These are phyloP conservation scores for Acanthamoeba sp. DNA, from an alignment of 208 protist genomes.

Conservation along the genomic window DNA sequence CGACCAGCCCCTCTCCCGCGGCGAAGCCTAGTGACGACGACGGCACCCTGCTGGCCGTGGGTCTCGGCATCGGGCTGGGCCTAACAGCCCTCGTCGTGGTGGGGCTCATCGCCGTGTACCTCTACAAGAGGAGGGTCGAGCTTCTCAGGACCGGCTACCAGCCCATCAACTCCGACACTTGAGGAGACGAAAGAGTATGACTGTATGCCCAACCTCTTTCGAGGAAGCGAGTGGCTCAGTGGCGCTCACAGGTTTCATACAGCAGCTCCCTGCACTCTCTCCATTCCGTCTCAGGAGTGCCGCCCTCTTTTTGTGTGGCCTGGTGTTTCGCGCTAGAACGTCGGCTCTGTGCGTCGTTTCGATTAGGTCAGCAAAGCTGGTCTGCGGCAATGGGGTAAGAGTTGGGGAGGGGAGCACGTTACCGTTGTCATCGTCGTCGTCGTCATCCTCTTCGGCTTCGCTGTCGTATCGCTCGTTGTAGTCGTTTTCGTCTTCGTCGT, in stretches of 20 bases:
- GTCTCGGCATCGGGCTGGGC: background rate
- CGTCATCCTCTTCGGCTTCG: conserved; percentile 8
- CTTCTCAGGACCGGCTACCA: background rate
- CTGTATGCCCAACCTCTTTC: no score
- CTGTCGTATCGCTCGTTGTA: conserved; percentile 58
- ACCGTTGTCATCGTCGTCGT: conserved; percentile 45
- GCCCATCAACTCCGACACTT: background rate
- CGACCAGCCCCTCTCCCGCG: background rate
- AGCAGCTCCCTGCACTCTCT: no score
- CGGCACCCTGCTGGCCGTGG: background rate
- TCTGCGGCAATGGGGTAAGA: no score
- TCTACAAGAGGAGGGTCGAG: background rate
- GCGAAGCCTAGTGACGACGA: background rate
- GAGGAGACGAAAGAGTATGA: background rate
- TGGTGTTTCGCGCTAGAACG: no score
- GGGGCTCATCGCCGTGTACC: background rate
- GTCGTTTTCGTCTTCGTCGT: conserved; percentile 54
- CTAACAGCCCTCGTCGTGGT: background rate
- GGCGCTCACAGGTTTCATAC: no score
- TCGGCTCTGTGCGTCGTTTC: no score
- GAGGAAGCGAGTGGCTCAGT: no score
- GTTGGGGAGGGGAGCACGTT: background rate
- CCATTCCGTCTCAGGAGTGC: no score
- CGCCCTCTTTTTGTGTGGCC: no score
- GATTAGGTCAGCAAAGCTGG: no score